These are phyloP conservation scores for Trebouxia sp. DNA, from an alignment of 139 green algal genomes.

Conservation along the genomic window DNA sequence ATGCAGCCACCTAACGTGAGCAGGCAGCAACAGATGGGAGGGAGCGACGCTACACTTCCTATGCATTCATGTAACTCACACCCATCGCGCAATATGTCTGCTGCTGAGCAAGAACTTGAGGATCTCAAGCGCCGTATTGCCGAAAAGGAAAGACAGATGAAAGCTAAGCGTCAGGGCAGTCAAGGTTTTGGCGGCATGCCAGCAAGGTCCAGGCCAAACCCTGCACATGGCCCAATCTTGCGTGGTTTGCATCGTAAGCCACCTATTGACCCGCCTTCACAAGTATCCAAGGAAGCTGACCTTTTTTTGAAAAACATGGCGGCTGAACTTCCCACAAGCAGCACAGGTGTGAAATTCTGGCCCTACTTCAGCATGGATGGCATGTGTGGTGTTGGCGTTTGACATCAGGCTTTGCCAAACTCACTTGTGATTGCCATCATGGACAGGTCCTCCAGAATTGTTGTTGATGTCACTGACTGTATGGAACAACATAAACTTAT, in stretches of 20 bases:
- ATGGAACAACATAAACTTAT: too few species aligned
- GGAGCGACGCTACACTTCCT: not conserved
- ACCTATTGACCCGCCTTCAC: not conserved
- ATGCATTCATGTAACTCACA: not conserved
- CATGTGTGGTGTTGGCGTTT: not conserved
- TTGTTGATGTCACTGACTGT: too few species aligned
- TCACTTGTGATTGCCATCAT: too few species aligned
- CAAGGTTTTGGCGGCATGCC: not conserved
- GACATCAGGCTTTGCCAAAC: not conserved
- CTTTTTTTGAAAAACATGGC: not conserved
- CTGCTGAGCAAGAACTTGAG: conserved; percentile 18
- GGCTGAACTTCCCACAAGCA: not conserved
- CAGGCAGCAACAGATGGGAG: not conserved
- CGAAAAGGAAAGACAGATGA: conserved; percentile 19
- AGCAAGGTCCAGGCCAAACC: not conserved
- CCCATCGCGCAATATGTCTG: not conserved
- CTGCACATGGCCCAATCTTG: conserved; percentile 17
- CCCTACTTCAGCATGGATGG: not conserved
- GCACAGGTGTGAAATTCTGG: too few species aligned
- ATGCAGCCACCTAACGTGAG: not conserved
- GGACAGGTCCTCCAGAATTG: too few species aligned
- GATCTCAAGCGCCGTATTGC: conserved; percentile 5
- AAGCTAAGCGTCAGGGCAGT: conserved; percentile 1
- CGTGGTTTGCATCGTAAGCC: conserved; percentile 3
- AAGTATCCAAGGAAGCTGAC: not conserved